phyloP scores from a whole-genome alignment of 805 yeast species.

The Metschnikowia matae region DNA sequence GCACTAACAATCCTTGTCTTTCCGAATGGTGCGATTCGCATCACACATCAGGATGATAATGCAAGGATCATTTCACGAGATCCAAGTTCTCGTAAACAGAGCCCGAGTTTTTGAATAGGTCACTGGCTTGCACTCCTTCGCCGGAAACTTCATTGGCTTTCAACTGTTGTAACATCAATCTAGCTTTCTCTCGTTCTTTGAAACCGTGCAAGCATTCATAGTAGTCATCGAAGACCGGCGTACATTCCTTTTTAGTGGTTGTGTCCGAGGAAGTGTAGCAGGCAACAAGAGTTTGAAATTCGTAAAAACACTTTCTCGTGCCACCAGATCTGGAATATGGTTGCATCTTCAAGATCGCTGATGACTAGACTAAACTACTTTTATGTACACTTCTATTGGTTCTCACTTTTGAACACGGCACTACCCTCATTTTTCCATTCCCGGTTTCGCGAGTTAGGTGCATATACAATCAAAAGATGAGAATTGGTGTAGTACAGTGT shows the following conservation, averaged over 20 bases:
- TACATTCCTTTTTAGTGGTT: constrained; percentile 37
- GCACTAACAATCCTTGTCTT: neutral
- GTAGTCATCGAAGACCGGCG: constrained; percentile 43
- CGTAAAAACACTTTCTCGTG: constrained; percentile 46
- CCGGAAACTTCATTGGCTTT: constrained; percentile 40
- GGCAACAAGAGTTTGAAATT: constrained; percentile 41
- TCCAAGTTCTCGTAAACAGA: constrained; percentile 41
- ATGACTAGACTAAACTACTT: neutral
- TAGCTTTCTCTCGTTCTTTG: constrained; percentile 43
- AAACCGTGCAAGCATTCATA: constrained; percentile 45
- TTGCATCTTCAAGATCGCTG: constrained; percentile 28
- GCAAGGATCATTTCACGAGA: constrained; percentile 24
- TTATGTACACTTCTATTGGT: constrained; percentile 11
- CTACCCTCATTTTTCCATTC: constrained; percentile 5
- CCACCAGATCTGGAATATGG: constrained; percentile 47
- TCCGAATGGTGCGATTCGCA: neutral
- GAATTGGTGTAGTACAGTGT: too few relatives aligned
- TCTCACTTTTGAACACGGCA: constrained; percentile 10
- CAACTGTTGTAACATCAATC: constrained; percentile 44
- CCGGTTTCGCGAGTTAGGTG: neutral
- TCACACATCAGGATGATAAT: neutral
- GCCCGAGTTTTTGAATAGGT: constrained; percentile 40
- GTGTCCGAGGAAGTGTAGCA: constrained; percentile 46
- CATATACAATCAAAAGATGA: neutral
- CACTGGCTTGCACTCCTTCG: constrained; percentile 40